Evolutionary conservation across 768 basidiomycete species (phyloP).

Genomic region (Lentinula guzmanii): DNA sequence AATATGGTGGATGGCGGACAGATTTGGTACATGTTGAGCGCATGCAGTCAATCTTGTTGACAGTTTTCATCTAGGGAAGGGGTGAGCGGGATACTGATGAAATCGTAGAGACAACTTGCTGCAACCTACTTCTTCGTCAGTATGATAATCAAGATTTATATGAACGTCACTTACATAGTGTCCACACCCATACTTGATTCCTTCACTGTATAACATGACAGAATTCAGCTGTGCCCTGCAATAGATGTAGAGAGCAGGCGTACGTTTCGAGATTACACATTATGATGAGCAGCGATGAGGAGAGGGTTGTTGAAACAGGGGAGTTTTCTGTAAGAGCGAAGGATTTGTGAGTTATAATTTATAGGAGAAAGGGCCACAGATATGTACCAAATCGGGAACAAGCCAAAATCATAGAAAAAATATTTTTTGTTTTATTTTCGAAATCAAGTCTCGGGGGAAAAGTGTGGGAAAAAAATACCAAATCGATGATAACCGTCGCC

Average conservation of each 20-base stretch:
- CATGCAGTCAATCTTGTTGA: slow-evolving; percentile 27
- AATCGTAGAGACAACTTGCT: slow-evolving; percentile 12
- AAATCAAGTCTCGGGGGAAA: background rate
- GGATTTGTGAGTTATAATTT: background rate
- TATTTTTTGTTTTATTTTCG: background rate
- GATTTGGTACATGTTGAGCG: slow-evolving; percentile 35
- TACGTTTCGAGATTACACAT: slow-evolving; percentile 60
- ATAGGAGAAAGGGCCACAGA: background rate
- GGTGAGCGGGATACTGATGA: background rate
- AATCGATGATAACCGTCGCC: background rate
- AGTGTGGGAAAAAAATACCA: background rate
- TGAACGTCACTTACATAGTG: slow-evolving; percentile 43
- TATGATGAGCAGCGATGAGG: background rate
- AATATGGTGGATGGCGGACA: slow-evolving; percentile 30
- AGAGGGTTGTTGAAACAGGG: background rate
- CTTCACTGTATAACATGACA: slow-evolving; percentile 45
- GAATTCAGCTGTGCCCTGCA: slow-evolving; percentile 11
- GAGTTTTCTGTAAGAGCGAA: background rate
- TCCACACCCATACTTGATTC: slow-evolving; percentile 70
- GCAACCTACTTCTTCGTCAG: background rate
- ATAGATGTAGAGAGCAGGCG: slow-evolving; percentile 15
- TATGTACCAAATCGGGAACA: background rate
- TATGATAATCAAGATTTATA: background rate
- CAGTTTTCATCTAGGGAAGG: slow-evolving; percentile 23
- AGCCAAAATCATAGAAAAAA: background rate